phyloP scores from a whole-genome alignment of 208 protist genomes.

The Wallacemonas rigidus region DNA sequence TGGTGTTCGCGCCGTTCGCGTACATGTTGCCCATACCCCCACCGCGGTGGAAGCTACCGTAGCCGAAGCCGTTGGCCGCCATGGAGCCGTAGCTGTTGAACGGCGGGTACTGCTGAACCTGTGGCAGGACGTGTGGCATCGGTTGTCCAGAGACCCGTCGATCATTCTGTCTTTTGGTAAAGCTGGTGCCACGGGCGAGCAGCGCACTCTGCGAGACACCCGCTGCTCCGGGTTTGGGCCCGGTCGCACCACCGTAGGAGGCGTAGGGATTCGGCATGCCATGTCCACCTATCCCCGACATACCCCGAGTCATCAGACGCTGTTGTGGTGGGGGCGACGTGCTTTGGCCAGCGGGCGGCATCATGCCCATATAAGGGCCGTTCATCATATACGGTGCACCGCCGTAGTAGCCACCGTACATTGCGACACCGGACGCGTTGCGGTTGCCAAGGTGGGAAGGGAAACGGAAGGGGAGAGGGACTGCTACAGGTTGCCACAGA shows the following conservation, averaged over 20 bases:
- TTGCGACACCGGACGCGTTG: background rate
- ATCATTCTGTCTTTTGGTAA: background rate
- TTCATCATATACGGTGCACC: constrained; percentile 24
- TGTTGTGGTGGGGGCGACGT: background rate
- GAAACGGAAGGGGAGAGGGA: no score
- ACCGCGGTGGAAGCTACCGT: constrained; percentile 3
- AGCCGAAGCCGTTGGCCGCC: constrained; percentile 14
- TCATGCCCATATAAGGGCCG: constrained; percentile 18
- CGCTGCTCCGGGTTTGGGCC: constrained; percentile 12
- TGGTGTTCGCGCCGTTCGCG: background rate
- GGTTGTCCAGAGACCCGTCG: background rate
- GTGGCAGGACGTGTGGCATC: background rate
- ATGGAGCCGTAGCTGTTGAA: constrained; percentile 11
- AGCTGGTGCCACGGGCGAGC: constrained; percentile 7
- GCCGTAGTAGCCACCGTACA: constrained; percentile 34
- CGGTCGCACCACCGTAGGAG: background rate
- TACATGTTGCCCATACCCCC: constrained; percentile 11
- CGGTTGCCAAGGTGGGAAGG: no score
- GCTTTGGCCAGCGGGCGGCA: constrained; percentile 11
- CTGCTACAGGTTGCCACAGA: no score
- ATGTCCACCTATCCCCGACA: background rate
- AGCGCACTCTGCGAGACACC: background rate
- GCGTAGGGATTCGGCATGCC: constrained; percentile 6
- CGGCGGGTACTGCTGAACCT: constrained; percentile 12
- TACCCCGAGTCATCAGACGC: constrained; percentile 4